Evolutionary conservation across 345 rosid species (phyloP), one percentile per base, ranked within the genome.

Genomic region (Erucastrum elatum): DNA sequence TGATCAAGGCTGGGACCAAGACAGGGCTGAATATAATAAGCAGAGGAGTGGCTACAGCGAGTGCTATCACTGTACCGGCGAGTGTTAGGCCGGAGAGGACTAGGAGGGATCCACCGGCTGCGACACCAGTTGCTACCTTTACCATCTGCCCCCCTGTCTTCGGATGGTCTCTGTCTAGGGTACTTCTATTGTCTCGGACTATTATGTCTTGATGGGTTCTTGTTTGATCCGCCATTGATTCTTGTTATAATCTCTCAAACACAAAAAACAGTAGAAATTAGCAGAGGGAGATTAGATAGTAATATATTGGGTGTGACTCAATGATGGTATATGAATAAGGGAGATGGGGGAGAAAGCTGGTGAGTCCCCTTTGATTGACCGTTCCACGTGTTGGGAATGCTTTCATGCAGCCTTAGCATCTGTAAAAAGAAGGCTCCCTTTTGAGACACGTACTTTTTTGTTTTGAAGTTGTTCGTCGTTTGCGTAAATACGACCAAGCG

Each of bases 21-120:
- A 94, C 88, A 0, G 97, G 98, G 79, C 97, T 94, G 86, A 87
- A 90, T 33, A 91, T 84, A 68, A 94, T 87, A 25, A 94, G 79
- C 58, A 94, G 80, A 0, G 97, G 98, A 15, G 96, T 94, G 65
- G 88, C 96, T 0, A 91, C 75, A 65, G 88, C 78, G 71, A 94
- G 86, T 3, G 81, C 88, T 8, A 94, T 90, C 66, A 94, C 97
- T 0, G 97, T 91, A 9, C 88, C 94, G 7, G 85, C 88, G 0
- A 94, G 84, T 65, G 83, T 91, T 68, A 91, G 65, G 6, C 93
- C 89, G 6, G 96, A 91, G 59, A 91, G 91, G 26, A 91, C 70
- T 7, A 91, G 83, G 15, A 91, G 90, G 25, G 94, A 91, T 0
- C 93, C 94, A 17, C 98, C 96, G 0, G 90, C 94, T 0, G 94